Percentiles rank a stretch among this genome's conserved stretches.
Evolutionary conservation across 208 protist species (phyloP).

Genomic region (Trichomonas vaginalis): DNA sequence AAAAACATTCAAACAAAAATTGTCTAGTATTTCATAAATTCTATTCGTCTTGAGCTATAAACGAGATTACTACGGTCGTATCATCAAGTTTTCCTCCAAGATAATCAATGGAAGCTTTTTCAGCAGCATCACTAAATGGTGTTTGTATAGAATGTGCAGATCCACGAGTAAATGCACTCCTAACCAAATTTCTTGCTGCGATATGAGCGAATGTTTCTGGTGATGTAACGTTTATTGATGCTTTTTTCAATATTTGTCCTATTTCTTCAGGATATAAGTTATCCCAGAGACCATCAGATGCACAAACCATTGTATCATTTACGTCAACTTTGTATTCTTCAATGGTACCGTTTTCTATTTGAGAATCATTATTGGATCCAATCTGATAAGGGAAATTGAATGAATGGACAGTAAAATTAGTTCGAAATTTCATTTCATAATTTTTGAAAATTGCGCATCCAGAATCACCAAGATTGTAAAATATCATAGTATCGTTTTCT

Average conservation of each 20-base stretch:
- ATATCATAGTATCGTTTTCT: neutral
- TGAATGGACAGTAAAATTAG: neutral
- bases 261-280: neutral
- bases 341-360: neutral
- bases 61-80: neutral
- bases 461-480: neutral
- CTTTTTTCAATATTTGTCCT: neutral
- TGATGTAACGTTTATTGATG: neutral
- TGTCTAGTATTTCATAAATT: too few species aligned
- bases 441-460: neutral
- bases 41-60: too few species aligned
- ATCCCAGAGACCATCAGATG: neutral
- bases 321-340: neutral
- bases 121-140: neutral
- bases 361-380: neutral
- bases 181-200: neutral
- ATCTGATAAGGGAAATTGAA: neutral
- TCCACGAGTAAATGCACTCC: neutral
- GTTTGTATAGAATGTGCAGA: neutral
- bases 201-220: neutral
- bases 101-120: neutral
- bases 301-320: neutral
- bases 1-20: too few species aligned
- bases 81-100: conserved; percentile 4
- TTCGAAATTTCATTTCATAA: neutral